Base-by-base conservation (phyloP, 148 eudicot genomes). In the Dysphania ambrosioides region DNA sequence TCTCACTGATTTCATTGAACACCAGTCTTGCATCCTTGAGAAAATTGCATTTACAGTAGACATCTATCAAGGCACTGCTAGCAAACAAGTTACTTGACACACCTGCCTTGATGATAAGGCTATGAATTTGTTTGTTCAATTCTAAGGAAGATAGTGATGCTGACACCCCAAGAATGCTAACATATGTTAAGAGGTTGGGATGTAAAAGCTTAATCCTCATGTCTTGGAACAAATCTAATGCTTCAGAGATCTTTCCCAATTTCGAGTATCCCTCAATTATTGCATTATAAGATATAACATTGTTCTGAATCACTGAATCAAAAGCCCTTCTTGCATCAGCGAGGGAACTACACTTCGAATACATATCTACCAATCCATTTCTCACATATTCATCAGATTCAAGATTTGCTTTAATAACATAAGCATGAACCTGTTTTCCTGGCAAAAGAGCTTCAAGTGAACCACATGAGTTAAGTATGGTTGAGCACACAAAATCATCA, bases 181-280 rank as follows among this genome's bases (percentile, higher is more conserved):
- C 84, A 78, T 79, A 85, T 49, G 92, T 90, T 74, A 88, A 76
- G 70, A 78, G 80, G 82, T 78, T 88, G 30, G 92, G 89, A 62
- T 79, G 51, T 55, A 87, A 27, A 38, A 69, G 72, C 62, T 75
- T 71, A 73, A 76, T 71, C 75, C 88, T 87, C 96, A 90, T 87
- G 23, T 78, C 82, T 67, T 24, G 76, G 72, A 90, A 88, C 78
- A 88, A 79, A 70, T 75, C 77, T 32, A 88, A 30, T 41, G 88
- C 92, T 87, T 90, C 88, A 32, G 70, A 38, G 34, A 87, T 67
- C 73, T 68, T 84, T 77, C 70, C 85, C 70, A 80, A 86, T 75
- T 86, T 87, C 5, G 91, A 85, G 72, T 85, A 90, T 70, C 91
- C 96, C 72, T 90, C 91, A 59, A 90, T 87, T 86, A 90, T 88